Evolutionary conservation across 208 protist genomes (phyloP).

Genomic region (Crithidia fasciculata): DNA sequence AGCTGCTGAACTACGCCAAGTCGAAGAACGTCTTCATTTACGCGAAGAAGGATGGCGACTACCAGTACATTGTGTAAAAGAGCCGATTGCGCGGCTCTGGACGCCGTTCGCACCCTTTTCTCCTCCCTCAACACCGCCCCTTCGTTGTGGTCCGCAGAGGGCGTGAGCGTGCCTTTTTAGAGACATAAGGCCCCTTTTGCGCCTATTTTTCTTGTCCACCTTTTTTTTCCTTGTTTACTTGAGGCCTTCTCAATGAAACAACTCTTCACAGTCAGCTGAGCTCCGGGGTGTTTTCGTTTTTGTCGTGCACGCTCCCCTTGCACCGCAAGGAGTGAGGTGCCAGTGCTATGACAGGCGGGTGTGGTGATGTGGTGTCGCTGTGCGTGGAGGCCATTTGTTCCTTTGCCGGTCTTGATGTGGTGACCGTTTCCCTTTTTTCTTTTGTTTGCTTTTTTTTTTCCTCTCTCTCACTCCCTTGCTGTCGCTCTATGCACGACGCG

Average conservation of each 20-base stretch:
- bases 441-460: slow-evolving; percentile 3
- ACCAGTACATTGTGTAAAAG: slow-evolving; percentile 67
- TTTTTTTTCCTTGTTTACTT: neutral
- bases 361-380: no score
- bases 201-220: no score
- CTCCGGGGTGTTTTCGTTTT: neutral
- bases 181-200: no score
- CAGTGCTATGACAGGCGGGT: no score
- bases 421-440: neutral
- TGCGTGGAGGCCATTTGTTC: no score
- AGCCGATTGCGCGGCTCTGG: no score
- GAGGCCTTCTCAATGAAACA: neutral
- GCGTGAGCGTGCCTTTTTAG: no score
- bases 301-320: neutral
- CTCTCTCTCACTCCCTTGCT: neutral
- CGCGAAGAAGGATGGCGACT: slow-evolving; percentile 67
- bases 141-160: no score
- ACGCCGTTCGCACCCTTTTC: no score
- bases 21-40: slow-evolving; percentile 87
- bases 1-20: slow-evolving; percentile 84
- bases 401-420: no score
- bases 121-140: no score
- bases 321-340: neutral
- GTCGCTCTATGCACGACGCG: neutral
- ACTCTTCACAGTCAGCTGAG: neutral